Evolutionary conservation across 2,329 filamentous ascomycete genomes (phyloP), one percentile per base, ranked within the genome.

Genomic region (Aspergillus ibericus): DNA sequence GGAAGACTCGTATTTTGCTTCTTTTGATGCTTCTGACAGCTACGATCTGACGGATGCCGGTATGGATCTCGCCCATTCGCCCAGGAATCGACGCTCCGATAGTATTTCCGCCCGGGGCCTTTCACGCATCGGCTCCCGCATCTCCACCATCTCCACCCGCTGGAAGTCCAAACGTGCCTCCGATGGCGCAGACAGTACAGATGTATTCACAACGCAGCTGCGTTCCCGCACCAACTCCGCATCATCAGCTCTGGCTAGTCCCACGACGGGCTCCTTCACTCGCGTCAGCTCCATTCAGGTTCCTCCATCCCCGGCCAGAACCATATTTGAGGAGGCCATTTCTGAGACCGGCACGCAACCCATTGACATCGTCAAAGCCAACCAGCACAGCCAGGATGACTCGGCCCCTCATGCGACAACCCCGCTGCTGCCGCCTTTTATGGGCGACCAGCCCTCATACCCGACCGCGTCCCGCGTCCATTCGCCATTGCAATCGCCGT

Each of bases 401-500:
- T 75, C 86, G 78, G 77, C 87, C 77, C 72, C 86, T 77, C 78
- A 90, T 66, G 89, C 91, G 0, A 89, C 89, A 4, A 97, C 93
- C 2, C 93, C 93, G 38, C 82, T 97, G 7, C 82, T 97, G 2
- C 93, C 93, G 7, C 93, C 93, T 0, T 82, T 95, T 35, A 84
- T 96, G 79, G 87, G 85, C 27, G 83, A 85, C 56, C 76, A 81
- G 20, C 77, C 74, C n/a, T 73, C 74, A 12, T 73, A 77, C 38
- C 68, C 69, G n/a, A 70, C 79, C 36, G 78, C 85, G 42, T 82
- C 86, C 0, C 82, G 83, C 1, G 80, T 88, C 32, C 84, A 90
- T 59, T 96, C 92, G 7, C 92, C 93, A n/a, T 80, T 96, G 25
- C 91, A 96, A 74, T 96, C 92, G 0, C 92, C 92, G 0, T 89